phyloP scores from a whole-genome alignment of 2,329 filamentous ascomycete genomes.

The Aphanoascus verrucosus region DNA sequence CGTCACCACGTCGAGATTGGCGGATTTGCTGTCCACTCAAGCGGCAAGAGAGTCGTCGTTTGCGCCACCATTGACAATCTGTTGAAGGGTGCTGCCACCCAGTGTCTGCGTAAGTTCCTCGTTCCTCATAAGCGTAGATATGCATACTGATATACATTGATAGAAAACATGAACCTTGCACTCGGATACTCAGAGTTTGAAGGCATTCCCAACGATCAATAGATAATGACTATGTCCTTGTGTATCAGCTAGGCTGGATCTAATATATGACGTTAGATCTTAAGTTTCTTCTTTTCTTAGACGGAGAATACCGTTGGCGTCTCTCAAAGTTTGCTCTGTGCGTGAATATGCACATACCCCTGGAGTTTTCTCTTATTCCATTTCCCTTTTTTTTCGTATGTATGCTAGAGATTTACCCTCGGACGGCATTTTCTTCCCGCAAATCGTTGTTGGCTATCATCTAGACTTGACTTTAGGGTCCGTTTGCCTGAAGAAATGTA shows the following conservation, averaged over 20 bases:
- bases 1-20: slow-evolving; percentile 90
- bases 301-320: not conserved
- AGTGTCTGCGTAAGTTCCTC: slow-evolving; percentile 67
- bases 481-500: not conserved
- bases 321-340: not conserved
- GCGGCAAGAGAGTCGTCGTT: slow-evolving; percentile 84
- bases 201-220: slow-evolving; percentile 55
- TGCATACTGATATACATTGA: slow-evolving; percentile 3
- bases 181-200: slow-evolving; percentile 81
- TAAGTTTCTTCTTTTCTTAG: not conserved
- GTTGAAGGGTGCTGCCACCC: slow-evolving; percentile 83
- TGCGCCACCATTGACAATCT: slow-evolving; percentile 91
- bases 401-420: slow-evolving; percentile 3
- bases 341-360: slow-evolving; percentile 9
- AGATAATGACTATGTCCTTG: not conserved
- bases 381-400: not conserved
- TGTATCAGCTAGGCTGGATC: not conserved
- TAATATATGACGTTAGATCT: not conserved
- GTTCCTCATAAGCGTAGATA: slow-evolving; percentile 1
- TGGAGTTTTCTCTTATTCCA: not conserved
- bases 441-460: not conserved
- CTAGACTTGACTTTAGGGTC: slow-evolving; percentile 4
- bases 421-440: not conserved
- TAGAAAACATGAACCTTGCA: slow-evolving; percentile 90
- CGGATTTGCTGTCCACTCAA: slow-evolving; percentile 83